Percentiles rank a stretch among this genome's conserved stretches.
Evolutionary conservation across 1,139 yeast genomes (phyloP).

Genomic region (Scheffersomyces lignicola): DNA sequence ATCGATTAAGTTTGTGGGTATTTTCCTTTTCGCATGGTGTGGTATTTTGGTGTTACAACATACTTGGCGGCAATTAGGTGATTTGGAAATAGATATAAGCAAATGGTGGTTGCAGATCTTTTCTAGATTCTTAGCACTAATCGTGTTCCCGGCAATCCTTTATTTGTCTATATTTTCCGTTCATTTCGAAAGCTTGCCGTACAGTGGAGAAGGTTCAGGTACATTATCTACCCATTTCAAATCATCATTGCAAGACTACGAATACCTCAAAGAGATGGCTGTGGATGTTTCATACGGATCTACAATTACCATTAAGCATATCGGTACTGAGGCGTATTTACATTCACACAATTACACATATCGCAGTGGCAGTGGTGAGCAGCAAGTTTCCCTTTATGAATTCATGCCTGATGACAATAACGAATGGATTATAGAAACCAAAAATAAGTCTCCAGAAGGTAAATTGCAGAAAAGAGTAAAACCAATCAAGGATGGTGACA

Average conservation of each 20-base stretch:
- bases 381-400: slow-evolving; percentile 67
- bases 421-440: slow-evolving; percentile 65
- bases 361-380: slow-evolving; percentile 56
- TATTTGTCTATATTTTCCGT: slow-evolving; percentile 49
- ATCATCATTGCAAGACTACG: slow-evolving; percentile 45
- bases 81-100: slow-evolving; percentile 39
- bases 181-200: slow-evolving; percentile 50
- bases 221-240: slow-evolving; percentile 60
- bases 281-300: slow-evolving; percentile 65
- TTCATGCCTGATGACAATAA: slow-evolving; percentile 54
- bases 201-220: slow-evolving; percentile 52
- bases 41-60: slow-evolving; percentile 38
- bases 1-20: slow-evolving; percentile 56
- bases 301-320: slow-evolving; percentile 64
- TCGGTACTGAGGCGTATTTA: slow-evolving; percentile 60
- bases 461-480: slow-evolving; percentile 29
- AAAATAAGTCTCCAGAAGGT: slow-evolving; percentile 30
- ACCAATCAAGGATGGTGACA: slow-evolving; percentile 49
- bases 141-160: slow-evolving; percentile 50
- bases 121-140: slow-evolving; percentile 31
- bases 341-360: slow-evolving; percentile 64
- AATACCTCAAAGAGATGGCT: slow-evolving; percentile 34
- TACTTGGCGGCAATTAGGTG: slow-evolving; percentile 61
- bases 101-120: slow-evolving; percentile 31
- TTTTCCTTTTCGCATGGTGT: slow-evolving; percentile 54